phyloP scores from a whole-genome alignment of 495 filamentous ascomycete species.

The Annulohypoxylon moriforme region DNA sequence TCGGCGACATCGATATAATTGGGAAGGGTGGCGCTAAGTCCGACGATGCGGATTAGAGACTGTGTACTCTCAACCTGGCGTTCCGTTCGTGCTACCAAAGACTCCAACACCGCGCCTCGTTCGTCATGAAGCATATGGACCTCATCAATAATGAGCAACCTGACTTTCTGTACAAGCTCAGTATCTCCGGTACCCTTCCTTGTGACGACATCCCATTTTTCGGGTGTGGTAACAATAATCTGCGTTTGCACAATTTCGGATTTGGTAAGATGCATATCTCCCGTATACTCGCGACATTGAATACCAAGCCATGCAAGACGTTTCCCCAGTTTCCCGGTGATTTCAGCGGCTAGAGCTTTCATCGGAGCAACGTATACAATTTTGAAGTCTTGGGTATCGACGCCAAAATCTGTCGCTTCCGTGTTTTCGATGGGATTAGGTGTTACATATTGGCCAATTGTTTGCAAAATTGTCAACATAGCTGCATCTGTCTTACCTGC shows the following conservation, averaged over 20 bases:
- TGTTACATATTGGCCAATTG: slow-evolving; percentile 82
- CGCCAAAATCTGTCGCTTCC: slow-evolving; percentile 77
- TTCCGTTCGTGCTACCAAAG: slow-evolving; percentile 91
- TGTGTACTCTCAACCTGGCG: slow-evolving; percentile 98
- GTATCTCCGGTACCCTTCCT: slow-evolving; percentile 97
- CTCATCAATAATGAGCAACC: slow-evolving; percentile 97
- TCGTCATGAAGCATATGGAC: slow-evolving; percentile 99
- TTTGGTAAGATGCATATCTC: slow-evolving; percentile 99
- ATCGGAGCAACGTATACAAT: slow-evolving; percentile 98
- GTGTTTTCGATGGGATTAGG: slow-evolving; percentile 83
- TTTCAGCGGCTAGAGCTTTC: slow-evolving; percentile 97
- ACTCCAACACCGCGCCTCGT: slow-evolving; percentile 94
- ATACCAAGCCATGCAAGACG: slow-evolving; percentile 94
- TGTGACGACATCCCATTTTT: slow-evolving; percentile 99
- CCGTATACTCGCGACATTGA: slow-evolving; percentile 89
- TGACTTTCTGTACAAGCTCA: slow-evolving; percentile 96
- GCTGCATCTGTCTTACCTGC: slow-evolving; percentile 98
- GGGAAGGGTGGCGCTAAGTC: slow-evolving; percentile 92
- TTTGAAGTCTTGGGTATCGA: slow-evolving; percentile 90
- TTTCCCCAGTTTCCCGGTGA: slow-evolving; percentile 93
- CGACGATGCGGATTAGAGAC: slow-evolving; percentile 94
- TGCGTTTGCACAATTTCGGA: slow-evolving; percentile 94
- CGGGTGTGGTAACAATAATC: slow-evolving; percentile 97
- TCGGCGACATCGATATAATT: slow-evolving; percentile 97
- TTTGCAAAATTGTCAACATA: slow-evolving; percentile 94